Percentiles rank a stretch among this genome's conserved stretches.
Evolutionary conservation across 2,329 filamentous ascomycete genomes (phyloP).

Genomic region (Phyllosticta citriasiana): DNA sequence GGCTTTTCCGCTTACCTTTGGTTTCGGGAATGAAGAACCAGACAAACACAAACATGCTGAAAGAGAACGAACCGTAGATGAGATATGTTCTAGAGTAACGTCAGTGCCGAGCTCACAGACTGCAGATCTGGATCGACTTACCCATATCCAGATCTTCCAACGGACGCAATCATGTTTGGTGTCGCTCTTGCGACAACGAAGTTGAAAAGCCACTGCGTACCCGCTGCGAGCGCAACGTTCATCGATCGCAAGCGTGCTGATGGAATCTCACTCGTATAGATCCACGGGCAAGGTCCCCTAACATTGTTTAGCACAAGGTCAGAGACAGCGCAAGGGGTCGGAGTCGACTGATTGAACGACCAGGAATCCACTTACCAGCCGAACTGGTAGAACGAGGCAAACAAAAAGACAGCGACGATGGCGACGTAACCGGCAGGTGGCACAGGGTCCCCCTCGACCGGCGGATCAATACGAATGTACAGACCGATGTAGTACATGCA

Average conservation of each 20-base stretch:
- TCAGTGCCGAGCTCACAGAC: slow-evolving; percentile 18
- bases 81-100: slow-evolving; percentile 49
- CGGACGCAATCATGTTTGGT: slow-evolving; percentile 54
- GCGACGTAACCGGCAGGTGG: slow-evolving; percentile 60
- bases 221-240: slow-evolving; percentile 59
- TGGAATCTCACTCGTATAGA: slow-evolving; percentile 61
- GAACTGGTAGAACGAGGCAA: slow-evolving; percentile 60
- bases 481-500: slow-evolving; percentile 64
- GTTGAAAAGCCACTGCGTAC: slow-evolving; percentile 66
- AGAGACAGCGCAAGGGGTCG: neutral
- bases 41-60: slow-evolving; percentile 55
- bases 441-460: slow-evolving; percentile 43
- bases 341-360: too few species aligned
- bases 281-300: slow-evolving; percentile 58
- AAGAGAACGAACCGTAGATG: slow-evolving; percentile 57
- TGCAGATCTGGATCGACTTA: neutral
- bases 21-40: slow-evolving; percentile 65
- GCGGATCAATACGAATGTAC: slow-evolving; percentile 55
- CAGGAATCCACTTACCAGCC: slow-evolving; percentile 22
- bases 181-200: slow-evolving; percentile 60
- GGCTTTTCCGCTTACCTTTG: slow-evolving; percentile 42
- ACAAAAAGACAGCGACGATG: slow-evolving; percentile 62
- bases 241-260: slow-evolving; percentile 54
- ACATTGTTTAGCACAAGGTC: slow-evolving; percentile 38
- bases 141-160: slow-evolving; percentile 32